Base-by-base conservation (phyloP, 2,329 filamentous ascomycete species). In the Alternaria triticimaculans region DNA sequence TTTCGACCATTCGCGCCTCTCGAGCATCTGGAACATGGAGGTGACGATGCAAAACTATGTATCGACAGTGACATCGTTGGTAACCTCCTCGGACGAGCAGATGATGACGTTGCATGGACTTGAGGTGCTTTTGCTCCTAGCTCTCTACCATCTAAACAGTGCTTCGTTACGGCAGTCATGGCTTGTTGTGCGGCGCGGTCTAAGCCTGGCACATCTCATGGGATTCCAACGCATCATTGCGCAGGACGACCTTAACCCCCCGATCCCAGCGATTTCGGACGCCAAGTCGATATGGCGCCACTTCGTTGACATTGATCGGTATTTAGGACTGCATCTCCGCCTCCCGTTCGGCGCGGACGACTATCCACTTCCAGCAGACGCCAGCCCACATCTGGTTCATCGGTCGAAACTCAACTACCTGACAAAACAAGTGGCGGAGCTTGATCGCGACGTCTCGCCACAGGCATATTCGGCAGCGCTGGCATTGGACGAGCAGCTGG, bases 51-150 rank as follows among this genome's bases (percentile, higher is more conserved):
- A 75, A 43, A 77, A 75, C 53, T 80, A 78, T 50, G 72, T 80
- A 3, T 51, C 59, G 18, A 77, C 73, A 0, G 76, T 80, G 12
- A 74, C 72, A 0, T 72, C 72, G 2, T 63, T 78, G 9, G 64
- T 79, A 9, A 75, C 72, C 3, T 76, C 71, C 11, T 74, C 74
- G 9, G 77, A 80, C 55, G 76, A 79, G 51, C 63, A 74, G 49
- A 72, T 79, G 69, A 72, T 74, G 48, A 80, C 76, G 4, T 70
- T 80, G 1, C 76, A 77, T n/a, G 77, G 77, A 1, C 70, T 80
- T 14, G 76, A 80, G 62, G 75, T 70, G 8, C 65, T 80, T 9
- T 51, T 77, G 26, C 66, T 80, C 0, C 69, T 79, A n/a, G 72
- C 74, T 14, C 21, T 72, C 14, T 77, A 72, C 51, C 72, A 80